Conservation (phyloP, 1,139 yeast species). For the Taiozyma sp. region DNA sequence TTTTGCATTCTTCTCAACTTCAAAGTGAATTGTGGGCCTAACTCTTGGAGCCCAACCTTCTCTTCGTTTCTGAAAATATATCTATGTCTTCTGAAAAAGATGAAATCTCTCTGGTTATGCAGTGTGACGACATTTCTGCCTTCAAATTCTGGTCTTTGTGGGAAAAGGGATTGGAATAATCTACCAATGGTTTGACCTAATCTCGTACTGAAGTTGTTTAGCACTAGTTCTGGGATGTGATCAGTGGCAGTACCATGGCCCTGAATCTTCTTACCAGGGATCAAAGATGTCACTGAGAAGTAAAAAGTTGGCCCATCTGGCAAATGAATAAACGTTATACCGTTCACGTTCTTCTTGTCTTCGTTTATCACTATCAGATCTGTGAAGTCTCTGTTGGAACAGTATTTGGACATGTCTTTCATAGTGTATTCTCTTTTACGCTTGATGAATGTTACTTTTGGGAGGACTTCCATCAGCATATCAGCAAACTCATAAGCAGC, state of each 20-base stretch:
- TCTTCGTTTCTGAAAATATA: slow-evolving; percentile 87
- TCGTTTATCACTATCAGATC: slow-evolving; percentile 88
- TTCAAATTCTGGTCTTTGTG: slow-evolving; percentile 86
- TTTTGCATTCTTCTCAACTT: slow-evolving; percentile 83
- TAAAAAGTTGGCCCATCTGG: slow-evolving; percentile 96
- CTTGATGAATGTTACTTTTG: slow-evolving; percentile 81
- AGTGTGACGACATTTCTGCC: slow-evolving; percentile 95
- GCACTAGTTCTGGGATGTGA: slow-evolving; percentile 86
- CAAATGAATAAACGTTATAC: slow-evolving; percentile 85
- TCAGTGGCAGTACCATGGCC: slow-evolving; percentile 92
- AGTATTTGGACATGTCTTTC: slow-evolving; percentile 80
- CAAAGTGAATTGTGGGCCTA: slow-evolving; percentile 95
- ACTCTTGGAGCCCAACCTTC: slow-evolving; percentile 89
- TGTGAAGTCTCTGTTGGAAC: slow-evolving; percentile 79
- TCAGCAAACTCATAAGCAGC: slow-evolving; percentile 91
- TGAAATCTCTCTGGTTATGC: slow-evolving; percentile 94
- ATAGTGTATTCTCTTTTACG: slow-evolving; percentile 80
- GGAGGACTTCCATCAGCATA: slow-evolving; percentile 75
- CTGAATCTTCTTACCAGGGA: slow-evolving; percentile 65
- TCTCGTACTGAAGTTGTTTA: slow-evolving; percentile 89
- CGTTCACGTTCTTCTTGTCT: slow-evolving; percentile 88
- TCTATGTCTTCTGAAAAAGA: slow-evolving; percentile 93
- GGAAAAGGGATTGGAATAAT: slow-evolving; percentile 86
- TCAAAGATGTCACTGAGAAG: slow-evolving; percentile 77
- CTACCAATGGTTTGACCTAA: slow-evolving; percentile 92